A percentile compares a stretch with the other conserved stretches of the same genome.
phyloP scores from a whole-genome alignment of 2,329 filamentous ascomycete species.

The Zalaria sp. region DNA sequence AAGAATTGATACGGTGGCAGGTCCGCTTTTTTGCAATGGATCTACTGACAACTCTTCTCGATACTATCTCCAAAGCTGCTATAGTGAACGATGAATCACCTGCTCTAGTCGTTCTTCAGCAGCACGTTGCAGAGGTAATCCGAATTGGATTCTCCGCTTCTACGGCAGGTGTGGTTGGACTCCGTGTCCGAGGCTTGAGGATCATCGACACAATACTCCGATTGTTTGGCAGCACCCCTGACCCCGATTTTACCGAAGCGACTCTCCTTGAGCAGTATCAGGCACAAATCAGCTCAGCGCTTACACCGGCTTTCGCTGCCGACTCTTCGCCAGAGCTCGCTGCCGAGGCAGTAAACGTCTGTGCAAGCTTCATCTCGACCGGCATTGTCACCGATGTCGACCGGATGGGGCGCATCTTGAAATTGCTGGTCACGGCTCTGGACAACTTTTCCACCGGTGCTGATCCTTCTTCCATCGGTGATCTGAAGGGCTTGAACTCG shows the following conservation, averaged over 20 bases:
- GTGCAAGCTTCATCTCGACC: constrained; percentile 92
- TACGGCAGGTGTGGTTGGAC: constrained; percentile 78
- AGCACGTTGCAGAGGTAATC: constrained; percentile 79
- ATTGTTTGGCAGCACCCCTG: constrained; percentile 89
- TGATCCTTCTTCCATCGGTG: constrained; percentile 77
- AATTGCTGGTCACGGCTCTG: constrained; percentile 76
- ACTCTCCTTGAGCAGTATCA: constrained; percentile 96
- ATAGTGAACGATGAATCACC: constrained; percentile 63
- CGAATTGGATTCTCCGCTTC: constrained; percentile 96
- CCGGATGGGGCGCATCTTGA: constrained; percentile 95
- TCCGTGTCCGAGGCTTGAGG: constrained; percentile 80
- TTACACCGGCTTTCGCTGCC: constrained; percentile 89
- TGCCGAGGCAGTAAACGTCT: constrained; percentile 91
- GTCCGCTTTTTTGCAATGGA: constrained; percentile 88
- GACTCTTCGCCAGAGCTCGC: constrained; percentile 94
- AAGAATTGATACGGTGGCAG: constrained; percentile 89
- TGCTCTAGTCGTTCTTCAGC: constrained; percentile 66
- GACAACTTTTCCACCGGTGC: constrained; percentile 80
- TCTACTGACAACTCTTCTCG: constrained; percentile 71
- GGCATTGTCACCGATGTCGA: constrained; percentile 96
- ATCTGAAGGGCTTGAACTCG: constrained; percentile 80
- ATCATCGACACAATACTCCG: constrained; percentile 64
- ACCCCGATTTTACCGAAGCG: constrained; percentile 95
- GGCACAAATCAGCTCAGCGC: constrained; percentile 89
- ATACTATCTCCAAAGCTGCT: constrained; percentile 64